Evolutionary conservation across 768 basidiomycete genomes (phyloP), one percentile per base, ranked within the genome.

Genomic region (Chalciporus pseudorubinellus): DNA sequence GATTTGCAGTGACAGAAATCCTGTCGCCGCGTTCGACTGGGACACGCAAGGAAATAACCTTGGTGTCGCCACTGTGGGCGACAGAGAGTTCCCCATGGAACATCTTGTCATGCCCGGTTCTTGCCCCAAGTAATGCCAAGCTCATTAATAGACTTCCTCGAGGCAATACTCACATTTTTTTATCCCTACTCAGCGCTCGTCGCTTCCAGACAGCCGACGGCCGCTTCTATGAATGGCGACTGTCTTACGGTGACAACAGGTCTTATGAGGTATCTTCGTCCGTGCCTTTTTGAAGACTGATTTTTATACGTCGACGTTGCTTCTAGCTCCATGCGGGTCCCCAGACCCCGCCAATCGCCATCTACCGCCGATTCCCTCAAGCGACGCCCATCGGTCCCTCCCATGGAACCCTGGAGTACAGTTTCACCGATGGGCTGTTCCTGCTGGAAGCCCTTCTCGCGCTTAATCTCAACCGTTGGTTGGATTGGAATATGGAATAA

Each of bases 401-500:
- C 29, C 80, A 86, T 62, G 87, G 79, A 9, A 72, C 79, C 52
- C 62, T 89, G 49, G 77, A 79, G 50, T 89, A 87, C 68, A 77
- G 70, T 44, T 89, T 89, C 68, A 75, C 72, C 39, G 74, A 84
- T 44, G 80, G 80, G 53, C 61, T 71, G 31, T 79, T 89, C 48
- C 67, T 89, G 56, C 74, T 85, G 18, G 79, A 88, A 61, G 76
- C 78, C 5, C 70, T 89, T 51, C 70, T 89, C 36, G 76, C 89
- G 7, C 73, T 90, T 47, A 83, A 78, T 63, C 71, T 90, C 56
- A 88, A 88, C 67, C 77, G 88, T 52, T 89, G 86, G 86, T 68
- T 89, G 63, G 88, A 89, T 70, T 69, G 74, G 64, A 74, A 77
- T 59, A 62, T 64, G 74, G 65, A 74, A 72, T 61, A 36, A 57